phyloP scores from a whole-genome alignment of 805 yeast genomes.

The Candida ponderosae region DNA sequence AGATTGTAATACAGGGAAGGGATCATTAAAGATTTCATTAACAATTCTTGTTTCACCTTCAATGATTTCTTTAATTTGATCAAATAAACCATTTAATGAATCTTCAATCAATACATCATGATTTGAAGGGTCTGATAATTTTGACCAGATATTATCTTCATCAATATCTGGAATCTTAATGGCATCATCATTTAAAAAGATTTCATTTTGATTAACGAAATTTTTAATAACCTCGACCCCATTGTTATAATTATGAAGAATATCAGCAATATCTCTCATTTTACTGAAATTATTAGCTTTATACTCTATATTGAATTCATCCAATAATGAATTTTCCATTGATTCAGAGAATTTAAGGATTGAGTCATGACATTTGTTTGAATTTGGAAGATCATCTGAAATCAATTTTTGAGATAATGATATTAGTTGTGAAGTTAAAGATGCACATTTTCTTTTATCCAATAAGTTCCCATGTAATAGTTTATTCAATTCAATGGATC shows the following conservation, averaged over 20 bases:
- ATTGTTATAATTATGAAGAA: slow-evolving; percentile 74
- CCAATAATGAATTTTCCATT: slow-evolving; percentile 66
- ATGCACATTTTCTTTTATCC: slow-evolving; percentile 62
- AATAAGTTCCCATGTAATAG: slow-evolving; percentile 44
- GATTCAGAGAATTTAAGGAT: slow-evolving; percentile 69
- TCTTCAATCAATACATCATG: slow-evolving; percentile 37
- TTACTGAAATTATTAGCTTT: slow-evolving; percentile 57
- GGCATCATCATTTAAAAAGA: slow-evolving; percentile 38
- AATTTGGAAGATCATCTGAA: slow-evolving; percentile 41
- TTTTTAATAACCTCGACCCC: slow-evolving; percentile 77
- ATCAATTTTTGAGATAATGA: slow-evolving; percentile 58
- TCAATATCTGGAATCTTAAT: slow-evolving; percentile 23
- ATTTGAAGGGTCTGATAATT: slow-evolving; percentile 50
- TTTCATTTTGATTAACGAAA: slow-evolving; percentile 73
- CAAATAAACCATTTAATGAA: slow-evolving; percentile 27
- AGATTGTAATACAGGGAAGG: slow-evolving; percentile 54
- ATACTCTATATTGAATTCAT: slow-evolving; percentile 68
- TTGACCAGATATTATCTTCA: slow-evolving; percentile 48
- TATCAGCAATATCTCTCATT: slow-evolving; percentile 69
- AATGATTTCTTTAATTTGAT: slow-evolving; percentile 50
- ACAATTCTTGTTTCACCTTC: slow-evolving; percentile 69
- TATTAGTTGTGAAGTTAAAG: slow-evolving; percentile 56
- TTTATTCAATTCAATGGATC: slow-evolving; percentile 47
- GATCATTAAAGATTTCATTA: slow-evolving; percentile 63
- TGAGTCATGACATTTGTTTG: slow-evolving; percentile 22